These are phyloP conservation scores for Schizonepeta tenuifolia DNA, from an alignment of 257 asterid species.

Conservation along the genomic window DNA sequence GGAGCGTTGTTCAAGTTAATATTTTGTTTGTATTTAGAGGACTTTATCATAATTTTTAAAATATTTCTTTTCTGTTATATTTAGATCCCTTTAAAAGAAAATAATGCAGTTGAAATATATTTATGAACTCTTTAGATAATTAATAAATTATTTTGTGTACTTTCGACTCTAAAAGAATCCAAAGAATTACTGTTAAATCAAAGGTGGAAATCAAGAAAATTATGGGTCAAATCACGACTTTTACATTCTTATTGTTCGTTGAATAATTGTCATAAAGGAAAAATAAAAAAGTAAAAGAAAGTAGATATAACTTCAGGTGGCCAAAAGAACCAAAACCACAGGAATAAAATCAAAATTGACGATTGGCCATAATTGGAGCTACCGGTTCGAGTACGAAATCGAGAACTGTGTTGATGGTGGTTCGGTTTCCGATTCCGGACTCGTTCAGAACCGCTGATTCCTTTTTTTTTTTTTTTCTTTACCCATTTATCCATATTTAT, in stretches of 20 bases:
- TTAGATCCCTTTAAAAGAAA: neutral
- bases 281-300: neutral
- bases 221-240: conserved; percentile 34
- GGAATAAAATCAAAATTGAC: too few species aligned
- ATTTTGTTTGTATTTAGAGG: neutral
- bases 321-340: too few species aligned
- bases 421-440: too few species aligned
- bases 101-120: neutral
- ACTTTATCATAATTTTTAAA: neutral
- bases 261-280: conserved; percentile 13
- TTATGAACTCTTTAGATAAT: neutral
- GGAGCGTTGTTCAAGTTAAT: neutral
- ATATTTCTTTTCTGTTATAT: neutral
- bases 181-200: conserved; percentile 29
- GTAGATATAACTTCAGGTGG: neutral
- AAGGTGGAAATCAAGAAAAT: conserved; percentile 11
- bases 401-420: too few species aligned
- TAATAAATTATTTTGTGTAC: neutral
- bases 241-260: conserved; percentile 29
- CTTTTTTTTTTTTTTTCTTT: too few species aligned
- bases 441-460: too few species aligned
- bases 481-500: too few species aligned
- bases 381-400: too few species aligned
- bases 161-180: conserved; percentile 28
- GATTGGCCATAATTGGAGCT: too few species aligned